Evolutionary conservation across 2,329 filamentous ascomycete genomes (phyloP), one percentile per base, ranked within the genome.

Genomic region (Beauveria bassiana): DNA sequence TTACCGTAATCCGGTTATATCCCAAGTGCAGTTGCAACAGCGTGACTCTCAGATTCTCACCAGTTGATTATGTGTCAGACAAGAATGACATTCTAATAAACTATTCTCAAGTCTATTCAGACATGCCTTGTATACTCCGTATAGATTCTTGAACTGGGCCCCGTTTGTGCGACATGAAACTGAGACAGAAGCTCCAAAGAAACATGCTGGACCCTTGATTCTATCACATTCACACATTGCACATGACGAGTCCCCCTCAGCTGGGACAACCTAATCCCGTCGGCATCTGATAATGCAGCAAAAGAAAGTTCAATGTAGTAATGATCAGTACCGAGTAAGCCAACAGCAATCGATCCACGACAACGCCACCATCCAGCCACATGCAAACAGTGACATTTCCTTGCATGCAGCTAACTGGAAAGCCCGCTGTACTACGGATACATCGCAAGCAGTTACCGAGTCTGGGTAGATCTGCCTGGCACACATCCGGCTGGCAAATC

Each of bases 171-270:
- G 31, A 57, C 43, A 56, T 56, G 42, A 18, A 47, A 57, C 42
- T 57, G 54, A 57, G 54, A 57, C 54, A 57, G 42, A 46, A 46
- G 53, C 42, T 26, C 20, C n/a, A 38, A 24, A 46, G 54, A 47
- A 38, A 38, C 22, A 9, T 20, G 7, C 54, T 3, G 22, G 24
- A 14, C 24, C 53, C 26, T 34, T 46, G 24, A 20, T 52, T 40
- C 50, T 22, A 22, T 52, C 31, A 52, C 10, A 52, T 52, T 22
- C 34, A 47, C 24, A 50, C 28, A 51, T 51, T 51, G 24, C 24
- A 50, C 28, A 51, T 51, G 26, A 31, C 49, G 10, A 51, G 49
- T 51, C 26, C 28, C 34, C 34, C 20, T 51, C 10, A 8, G n/a
- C 49, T 51, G 26, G 26, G 38, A 52, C 22, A 56, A 14, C 7